Percentiles rank a stretch among this genome's conserved stretches.
Evolutionary conservation across 2,329 filamentous ascomycete genomes (phyloP).

Genomic region (Dothidotthia symphoricarpi): DNA sequence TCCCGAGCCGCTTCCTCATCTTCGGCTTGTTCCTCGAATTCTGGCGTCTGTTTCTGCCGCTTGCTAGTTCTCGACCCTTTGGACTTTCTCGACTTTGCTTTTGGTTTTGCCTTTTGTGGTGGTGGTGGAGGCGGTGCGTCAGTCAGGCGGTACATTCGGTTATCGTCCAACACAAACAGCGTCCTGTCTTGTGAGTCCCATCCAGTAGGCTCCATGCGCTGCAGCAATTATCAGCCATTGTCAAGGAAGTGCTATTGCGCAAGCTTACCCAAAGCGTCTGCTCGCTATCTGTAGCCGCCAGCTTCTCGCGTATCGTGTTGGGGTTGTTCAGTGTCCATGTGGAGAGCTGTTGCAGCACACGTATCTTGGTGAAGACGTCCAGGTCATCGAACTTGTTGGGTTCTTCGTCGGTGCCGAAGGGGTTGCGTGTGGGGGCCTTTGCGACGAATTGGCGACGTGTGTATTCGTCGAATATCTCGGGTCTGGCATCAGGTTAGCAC

Average conservation of each 20-base stretch:
- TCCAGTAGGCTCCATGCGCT: constrained; percentile 75
- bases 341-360: constrained; percentile 82
- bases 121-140: constrained; percentile 64
- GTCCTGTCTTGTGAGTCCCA: constrained; percentile 85
- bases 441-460: constrained; percentile 81
- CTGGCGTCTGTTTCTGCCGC: constrained; percentile 59
- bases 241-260: background rate
- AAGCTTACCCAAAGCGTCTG: constrained; percentile 76
- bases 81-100: constrained; percentile 58
- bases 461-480: constrained; percentile 90
- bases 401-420: constrained; percentile 75
- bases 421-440: constrained; percentile 77
- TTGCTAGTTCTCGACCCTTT: constrained; percentile 65
- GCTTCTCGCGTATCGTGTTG: constrained; percentile 80
- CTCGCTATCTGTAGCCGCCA: constrained; percentile 78
- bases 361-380: constrained; percentile 77
- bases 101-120: constrained; percentile 53
- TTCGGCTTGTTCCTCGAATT: constrained; percentile 43
- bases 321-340: constrained; percentile 86
- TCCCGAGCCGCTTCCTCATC: constrained; percentile 26
- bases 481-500: constrained; percentile 51
- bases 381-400: constrained; percentile 76
- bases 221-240: constrained; percentile 20
- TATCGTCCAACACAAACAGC: constrained; percentile 91
- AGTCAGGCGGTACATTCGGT: constrained; percentile 85